Evolutionary conservation across 106 monocot species (phyloP).

Genomic region (Amphibolis antarctica): DNA sequence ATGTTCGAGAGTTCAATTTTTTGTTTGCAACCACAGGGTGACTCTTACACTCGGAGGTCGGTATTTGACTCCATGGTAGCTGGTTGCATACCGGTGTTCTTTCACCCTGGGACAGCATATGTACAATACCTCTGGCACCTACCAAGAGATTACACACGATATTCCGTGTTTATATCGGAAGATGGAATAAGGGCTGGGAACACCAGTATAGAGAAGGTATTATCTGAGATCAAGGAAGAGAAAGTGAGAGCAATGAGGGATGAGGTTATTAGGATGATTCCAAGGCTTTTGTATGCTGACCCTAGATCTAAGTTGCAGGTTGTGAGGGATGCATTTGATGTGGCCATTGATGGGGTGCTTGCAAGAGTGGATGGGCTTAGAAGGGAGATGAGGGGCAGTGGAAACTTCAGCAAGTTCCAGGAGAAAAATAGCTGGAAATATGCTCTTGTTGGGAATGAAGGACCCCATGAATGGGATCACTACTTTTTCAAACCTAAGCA

Average conservation of each 20-base stretch:
- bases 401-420: constrained; percentile 47
- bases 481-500: constrained; percentile 67
- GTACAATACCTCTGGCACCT: constrained; percentile 86
- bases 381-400: constrained; percentile 44
- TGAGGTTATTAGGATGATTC: constrained; percentile 63
- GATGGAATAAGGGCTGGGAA: constrained; percentile 45
- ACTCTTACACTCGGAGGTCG: constrained; percentile 73
- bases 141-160: constrained; percentile 45
- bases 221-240: constrained; percentile 33
- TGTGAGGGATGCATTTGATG: constrained; percentile 74
- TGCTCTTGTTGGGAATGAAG: constrained; percentile 49
- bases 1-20: constrained; percentile 83
- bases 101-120: constrained; percentile 78
- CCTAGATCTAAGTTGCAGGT: constrained; percentile 56
- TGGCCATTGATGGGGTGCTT: constrained; percentile 55
- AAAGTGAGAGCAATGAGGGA: constrained; percentile 57
- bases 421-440: constrained; percentile 93
- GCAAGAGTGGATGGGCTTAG: constrained; percentile 46
- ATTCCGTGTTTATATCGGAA: constrained; percentile 79
- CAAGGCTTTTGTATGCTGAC: constrained; percentile 65
- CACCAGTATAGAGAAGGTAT: constrained; percentile 38
- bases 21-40: constrained; percentile 80
- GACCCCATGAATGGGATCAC: constrained; percentile 69
- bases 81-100: constrained; percentile 94
- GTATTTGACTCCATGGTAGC: constrained; percentile 90